Base-by-base conservation (phyloP, 148 eudicot species). In the Camellia japonica region DNA sequence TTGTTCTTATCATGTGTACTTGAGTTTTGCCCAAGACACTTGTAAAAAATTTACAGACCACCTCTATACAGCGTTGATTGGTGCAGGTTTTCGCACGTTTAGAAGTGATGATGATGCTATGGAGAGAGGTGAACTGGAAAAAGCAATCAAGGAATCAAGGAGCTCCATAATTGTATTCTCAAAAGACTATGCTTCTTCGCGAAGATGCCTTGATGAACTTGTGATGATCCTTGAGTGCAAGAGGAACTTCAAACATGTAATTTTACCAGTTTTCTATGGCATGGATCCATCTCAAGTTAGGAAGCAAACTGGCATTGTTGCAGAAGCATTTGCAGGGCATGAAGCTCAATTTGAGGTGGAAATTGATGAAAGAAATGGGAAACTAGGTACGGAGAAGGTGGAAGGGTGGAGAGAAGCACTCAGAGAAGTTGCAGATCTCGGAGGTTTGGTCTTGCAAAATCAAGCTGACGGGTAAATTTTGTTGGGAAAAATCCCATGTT, bases 191-290 rank as follows among this genome's bases (percentile, higher is more conserved):
- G 54, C 54, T 7, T 69, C 73, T 46, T 69, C 73, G 4, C 15
- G 54, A 5, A 23, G 62, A 60, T 73, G 76, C 44, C 76, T 73
- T 52, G 62, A 73, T 38, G 76, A 73, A 15, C 76, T 73, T 13
- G 10, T 70, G 20, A 49, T 3, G 30, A 71, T 71, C 23, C 75
- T 71, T 18, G 58, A 71, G 4, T 6, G 14, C 58, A 71, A 71
- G 58, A 71, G 15, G 10, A 49, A 12, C 1, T 10, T n/a, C 4
- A 16, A 30, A 13, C 75, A 71, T n/a, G 4, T 15, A 10, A 23
- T 71, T 18, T 6, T 71, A 2, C 75, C 75, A 4, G n/a, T 71
- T 30, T 71, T 71, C 75, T 71, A 71, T 6, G 20, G 49, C n/a
- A 47, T 71, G 75, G 75, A 71, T 18, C 75, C 75, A 4, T 47